A percentile compares a stretch with the other conserved stretches of the same genome.
These are phyloP conservation scores for Xanthoparmelia taractica DNA, from an alignment of 495 filamentous ascomycete genomes.

Conservation along the genomic window DNA sequence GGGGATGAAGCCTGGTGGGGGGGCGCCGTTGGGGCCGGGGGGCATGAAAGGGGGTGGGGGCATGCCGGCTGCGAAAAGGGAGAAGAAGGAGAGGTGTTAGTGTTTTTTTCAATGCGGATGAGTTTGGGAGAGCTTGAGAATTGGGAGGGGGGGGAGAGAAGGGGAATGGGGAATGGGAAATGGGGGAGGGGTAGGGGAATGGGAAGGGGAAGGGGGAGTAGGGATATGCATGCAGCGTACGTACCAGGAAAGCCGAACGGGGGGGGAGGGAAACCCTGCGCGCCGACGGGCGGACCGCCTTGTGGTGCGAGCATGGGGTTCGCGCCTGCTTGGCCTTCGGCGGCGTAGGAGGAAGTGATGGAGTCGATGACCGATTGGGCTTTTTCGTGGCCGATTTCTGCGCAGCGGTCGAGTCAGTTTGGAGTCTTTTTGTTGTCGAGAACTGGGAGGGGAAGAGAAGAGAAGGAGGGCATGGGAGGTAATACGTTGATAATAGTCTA, in stretches of 20 bases:
- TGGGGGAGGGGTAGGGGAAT: not conserved
- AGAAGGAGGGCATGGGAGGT: slow-evolving; percentile 25
- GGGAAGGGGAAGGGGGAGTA: too few species aligned
- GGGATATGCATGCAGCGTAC: slow-evolving; percentile 12
- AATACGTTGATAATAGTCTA: slow-evolving; percentile 97
- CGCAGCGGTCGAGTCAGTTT: slow-evolving; percentile 4
- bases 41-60: slow-evolving; percentile 51
- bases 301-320: slow-evolving; percentile 71
- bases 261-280: slow-evolving; percentile 36
- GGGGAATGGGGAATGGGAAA: not conserved
- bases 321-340: slow-evolving; percentile 76
- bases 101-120: too few species aligned
- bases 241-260: slow-evolving; percentile 53
- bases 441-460: not conserved
- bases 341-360: slow-evolving; percentile 90
- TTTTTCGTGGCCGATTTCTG: slow-evolving; percentile 97
- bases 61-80: slow-evolving; percentile 46
- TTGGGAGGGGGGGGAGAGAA: too few species aligned
- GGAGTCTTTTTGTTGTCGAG: not conserved
- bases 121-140: too few species aligned
- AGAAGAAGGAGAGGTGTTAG: too few species aligned
- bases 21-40: slow-evolving; percentile 34
- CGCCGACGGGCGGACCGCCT: slow-evolving; percentile 28
- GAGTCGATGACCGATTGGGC: slow-evolving; percentile 96
- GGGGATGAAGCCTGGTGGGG: slow-evolving; percentile 36